Evolutionary conservation across 140 eudicot genomes (phyloP).

Genomic region (Bidens hawaiensis): DNA sequence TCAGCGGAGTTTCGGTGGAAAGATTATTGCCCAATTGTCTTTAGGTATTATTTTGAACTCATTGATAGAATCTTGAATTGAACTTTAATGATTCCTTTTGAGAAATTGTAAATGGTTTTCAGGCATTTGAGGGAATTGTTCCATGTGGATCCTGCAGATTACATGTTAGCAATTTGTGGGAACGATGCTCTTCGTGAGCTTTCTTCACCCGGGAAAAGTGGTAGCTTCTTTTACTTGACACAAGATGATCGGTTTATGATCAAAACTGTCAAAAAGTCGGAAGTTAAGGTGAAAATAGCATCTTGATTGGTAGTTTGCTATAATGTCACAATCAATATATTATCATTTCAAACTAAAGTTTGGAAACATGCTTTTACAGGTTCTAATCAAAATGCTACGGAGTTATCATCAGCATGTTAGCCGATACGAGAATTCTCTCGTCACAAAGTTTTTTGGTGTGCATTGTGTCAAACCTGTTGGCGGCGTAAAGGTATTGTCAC

Average conservation of each 20-base stretch:
- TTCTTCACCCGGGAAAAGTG: constrained; percentile 96
- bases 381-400: constrained; percentile 85
- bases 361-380: constrained; percentile 42
- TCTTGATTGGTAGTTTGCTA: not conserved
- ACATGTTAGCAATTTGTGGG: constrained; percentile 95
- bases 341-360: constrained; percentile 17
- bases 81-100: not conserved
- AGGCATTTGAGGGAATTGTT: constrained; percentile 88
- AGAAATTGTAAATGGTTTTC: constrained; percentile 11
- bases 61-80: not conserved
- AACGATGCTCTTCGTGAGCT: constrained; percentile 95
- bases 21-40: constrained; percentile 91
- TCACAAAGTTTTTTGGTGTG: constrained; percentile 88
- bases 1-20: constrained; percentile 89
- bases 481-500: constrained; percentile 72
- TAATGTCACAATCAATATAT: not conserved
- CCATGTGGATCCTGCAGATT: constrained; percentile 94
- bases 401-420: constrained; percentile 76
- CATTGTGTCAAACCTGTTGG: constrained; percentile 99
- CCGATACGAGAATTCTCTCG: constrained; percentile 74
- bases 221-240: constrained; percentile 88
- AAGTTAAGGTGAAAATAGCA: constrained; percentile 69
- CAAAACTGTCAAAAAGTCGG: constrained; percentile 92
- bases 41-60: constrained; percentile 48
- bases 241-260: constrained; percentile 97